A percentile compares a stretch with the other conserved stretches of the same genome.
phyloP scores from a whole-genome alignment of 2,329 filamentous ascomycete genomes.

The Aspergillus felis region DNA sequence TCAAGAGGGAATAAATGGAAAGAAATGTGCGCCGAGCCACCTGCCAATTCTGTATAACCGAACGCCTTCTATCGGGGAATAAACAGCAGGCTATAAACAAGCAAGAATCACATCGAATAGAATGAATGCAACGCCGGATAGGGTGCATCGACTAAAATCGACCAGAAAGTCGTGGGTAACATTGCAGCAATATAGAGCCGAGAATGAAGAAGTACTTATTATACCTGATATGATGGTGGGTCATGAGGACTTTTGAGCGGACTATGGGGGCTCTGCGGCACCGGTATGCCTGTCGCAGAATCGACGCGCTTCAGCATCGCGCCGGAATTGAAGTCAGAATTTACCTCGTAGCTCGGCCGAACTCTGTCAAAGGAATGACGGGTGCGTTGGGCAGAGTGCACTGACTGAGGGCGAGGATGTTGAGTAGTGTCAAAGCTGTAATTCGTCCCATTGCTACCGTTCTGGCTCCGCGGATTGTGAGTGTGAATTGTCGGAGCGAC shows the following conservation, averaged over 20 bases:
- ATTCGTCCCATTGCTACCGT: constrained; percentile 90
- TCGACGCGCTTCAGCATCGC: constrained; percentile 81
- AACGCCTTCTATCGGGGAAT: constrained; percentile 41
- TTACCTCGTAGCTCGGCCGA: constrained; percentile 78
- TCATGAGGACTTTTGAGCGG: constrained; percentile 33
- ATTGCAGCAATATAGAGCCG: constrained; percentile 27
- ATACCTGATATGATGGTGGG: constrained; percentile 29
- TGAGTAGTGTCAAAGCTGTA: constrained; percentile 53
- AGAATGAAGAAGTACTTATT: constrained; percentile 19
- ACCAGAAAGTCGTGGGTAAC: constrained; percentile 24
- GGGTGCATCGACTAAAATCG: constrained; percentile 15
- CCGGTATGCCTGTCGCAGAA: constrained; percentile 44
- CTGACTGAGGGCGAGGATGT: constrained; percentile 55
- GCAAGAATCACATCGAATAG: constrained; percentile 26
- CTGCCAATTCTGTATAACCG: constrained; percentile 29
- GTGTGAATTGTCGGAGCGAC: constrained; percentile 72
- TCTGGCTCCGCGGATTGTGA: constrained; percentile 78
- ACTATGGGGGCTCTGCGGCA: constrained; percentile 29
- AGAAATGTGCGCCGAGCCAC: constrained; percentile 30
- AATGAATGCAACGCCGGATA: constrained; percentile 26
- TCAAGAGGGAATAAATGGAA: constrained; percentile 11
- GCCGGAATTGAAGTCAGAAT: constrained; percentile 86
- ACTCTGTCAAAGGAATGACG: constrained; percentile 82
- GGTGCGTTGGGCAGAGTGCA: constrained; percentile 81
- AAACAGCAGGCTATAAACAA: constrained; percentile 23